These are phyloP conservation scores for Aphanomyces euteiches DNA, from an alignment of 352 stramenopile species.

Conservation along the genomic window DNA sequence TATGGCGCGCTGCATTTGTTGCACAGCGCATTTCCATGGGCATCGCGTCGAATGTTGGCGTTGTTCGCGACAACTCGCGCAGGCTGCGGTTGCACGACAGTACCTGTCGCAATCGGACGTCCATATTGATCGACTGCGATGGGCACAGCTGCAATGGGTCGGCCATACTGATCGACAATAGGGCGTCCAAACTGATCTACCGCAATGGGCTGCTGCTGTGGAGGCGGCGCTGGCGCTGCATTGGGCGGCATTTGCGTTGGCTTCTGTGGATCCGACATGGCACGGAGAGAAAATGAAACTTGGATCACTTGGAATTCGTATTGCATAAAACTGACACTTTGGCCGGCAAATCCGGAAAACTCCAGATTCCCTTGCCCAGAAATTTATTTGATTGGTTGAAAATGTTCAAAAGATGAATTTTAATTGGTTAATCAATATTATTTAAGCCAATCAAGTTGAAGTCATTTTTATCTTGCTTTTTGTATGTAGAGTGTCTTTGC, in stretches of 20 bases:
- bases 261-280: slow-evolving; percentile 26
- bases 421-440: no score
- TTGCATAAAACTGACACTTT: no score
- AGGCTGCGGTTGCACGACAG: slow-evolving; percentile 26
- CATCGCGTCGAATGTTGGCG: slow-evolving; percentile 59
- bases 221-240: not conserved
- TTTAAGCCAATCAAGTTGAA: no score
- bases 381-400: slow-evolving; percentile 24
- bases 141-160: slow-evolving; percentile 16
- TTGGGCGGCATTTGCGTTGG: not conserved
- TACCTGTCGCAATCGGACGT: not conserved
- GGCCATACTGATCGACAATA: slow-evolving; percentile 11
- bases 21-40: slow-evolving; percentile 66
- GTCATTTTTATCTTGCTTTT: no score
- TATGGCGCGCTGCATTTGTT: slow-evolving; percentile 69
- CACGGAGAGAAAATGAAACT: no score
- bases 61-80: slow-evolving; percentile 56
- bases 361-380: not conserved
- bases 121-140: slow-evolving; percentile 27
- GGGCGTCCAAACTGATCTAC: slow-evolving; percentile 27
- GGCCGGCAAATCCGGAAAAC: no score
- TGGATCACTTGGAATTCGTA: no score
- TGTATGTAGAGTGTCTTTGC: no score
- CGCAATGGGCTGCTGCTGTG: slow-evolving; percentile 11
- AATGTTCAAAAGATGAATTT: not conserved